Evolutionary conservation across 495 filamentous ascomycete genomes (phyloP).

Genomic region (Talaromyces trachyspermus): DNA sequence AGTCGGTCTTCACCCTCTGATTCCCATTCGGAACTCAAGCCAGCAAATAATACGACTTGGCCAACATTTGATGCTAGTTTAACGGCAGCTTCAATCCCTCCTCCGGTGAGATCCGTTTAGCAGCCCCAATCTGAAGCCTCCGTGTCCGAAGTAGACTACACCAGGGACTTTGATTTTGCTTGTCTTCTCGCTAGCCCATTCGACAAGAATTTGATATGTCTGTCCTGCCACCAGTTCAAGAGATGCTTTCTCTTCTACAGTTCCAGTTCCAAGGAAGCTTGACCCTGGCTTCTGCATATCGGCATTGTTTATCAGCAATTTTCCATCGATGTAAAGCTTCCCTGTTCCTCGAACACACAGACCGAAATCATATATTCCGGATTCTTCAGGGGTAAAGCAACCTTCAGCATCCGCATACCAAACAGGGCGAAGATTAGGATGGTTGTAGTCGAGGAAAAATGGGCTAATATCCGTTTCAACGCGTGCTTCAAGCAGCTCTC

Average conservation of each 20-base stretch:
- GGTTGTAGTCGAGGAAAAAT: conserved; percentile 56
- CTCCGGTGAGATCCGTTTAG: conserved; percentile 56
- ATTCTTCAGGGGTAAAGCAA: conserved; percentile 47
- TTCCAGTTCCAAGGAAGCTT: conserved; percentile 40
- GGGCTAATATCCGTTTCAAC: not conserved
- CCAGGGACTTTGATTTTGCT: conserved; percentile 41
- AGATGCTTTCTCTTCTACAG: conserved; percentile 34
- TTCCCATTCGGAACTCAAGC: conserved; percentile 80
- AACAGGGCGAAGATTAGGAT: conserved; percentile 42
- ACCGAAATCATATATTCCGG: conserved; percentile 65
- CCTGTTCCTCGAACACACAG: conserved; percentile 71
- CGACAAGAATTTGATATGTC: not conserved
- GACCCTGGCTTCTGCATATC: conserved; percentile 44
- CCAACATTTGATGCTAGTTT: conserved; percentile 55
- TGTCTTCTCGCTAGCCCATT: conserved; percentile 13
- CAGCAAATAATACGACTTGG: conserved; percentile 71
- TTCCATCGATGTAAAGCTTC: conserved; percentile 58
- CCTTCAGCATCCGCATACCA: conserved; percentile 56
- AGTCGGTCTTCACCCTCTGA: conserved; percentile 77
- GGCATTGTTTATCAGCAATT: conserved; percentile 40
- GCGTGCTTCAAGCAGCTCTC: conserved; percentile 1
- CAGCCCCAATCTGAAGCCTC: conserved; percentile 75
- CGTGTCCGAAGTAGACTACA: conserved; percentile 52
- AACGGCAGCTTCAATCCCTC: conserved; percentile 56
- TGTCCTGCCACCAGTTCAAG: conserved; percentile 40